phyloP scores from a whole-genome alignment of 2,329 filamentous ascomycete species.

The Thermothelomyces thermophilus region DNA sequence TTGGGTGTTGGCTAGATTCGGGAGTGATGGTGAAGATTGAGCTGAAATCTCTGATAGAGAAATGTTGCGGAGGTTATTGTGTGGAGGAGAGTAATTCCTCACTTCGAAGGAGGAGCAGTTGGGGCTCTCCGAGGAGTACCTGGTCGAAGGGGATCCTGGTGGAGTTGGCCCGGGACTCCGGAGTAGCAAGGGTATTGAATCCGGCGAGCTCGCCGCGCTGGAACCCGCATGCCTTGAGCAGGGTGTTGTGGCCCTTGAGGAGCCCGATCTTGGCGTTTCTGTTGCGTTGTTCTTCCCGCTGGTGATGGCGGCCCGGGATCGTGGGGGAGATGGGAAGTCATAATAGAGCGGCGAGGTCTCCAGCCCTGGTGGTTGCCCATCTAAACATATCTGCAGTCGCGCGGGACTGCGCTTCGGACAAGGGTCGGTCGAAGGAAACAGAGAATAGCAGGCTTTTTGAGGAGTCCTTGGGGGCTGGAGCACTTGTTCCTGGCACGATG shows the following conservation, averaged over 20 bases:
- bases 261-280: neutral
- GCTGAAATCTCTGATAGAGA: slow-evolving; percentile 18
- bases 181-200: slow-evolving; percentile 7
- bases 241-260: neutral
- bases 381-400: neutral
- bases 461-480: slow-evolving; percentile 13
- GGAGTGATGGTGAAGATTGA: slow-evolving; percentile 19
- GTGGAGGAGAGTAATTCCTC: slow-evolving; percentile 7
- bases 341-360: slow-evolving; percentile 5
- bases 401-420: neutral
- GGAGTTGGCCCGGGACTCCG: slow-evolving; percentile 3
- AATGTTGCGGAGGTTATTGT: slow-evolving; percentile 13
- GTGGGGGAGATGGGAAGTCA: neutral
- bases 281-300: neutral
- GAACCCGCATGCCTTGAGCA: neutral
- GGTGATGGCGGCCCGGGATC: neutral
- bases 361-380: neutral
- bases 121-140: slow-evolving; percentile 1
- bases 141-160: slow-evolving; percentile 12
- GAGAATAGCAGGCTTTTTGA: slow-evolving; percentile 17
- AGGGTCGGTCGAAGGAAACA: slow-evolving; percentile 17
- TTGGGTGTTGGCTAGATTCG: slow-evolving; percentile 21
- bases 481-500: slow-evolving; percentile 1
- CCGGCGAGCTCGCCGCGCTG: slow-evolving; percentile 9
- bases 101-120: neutral